These are phyloP conservation scores for Veloboletus limbatus DNA, from an alignment of 1,284 basidiomycete species.

Conservation along the genomic window DNA sequence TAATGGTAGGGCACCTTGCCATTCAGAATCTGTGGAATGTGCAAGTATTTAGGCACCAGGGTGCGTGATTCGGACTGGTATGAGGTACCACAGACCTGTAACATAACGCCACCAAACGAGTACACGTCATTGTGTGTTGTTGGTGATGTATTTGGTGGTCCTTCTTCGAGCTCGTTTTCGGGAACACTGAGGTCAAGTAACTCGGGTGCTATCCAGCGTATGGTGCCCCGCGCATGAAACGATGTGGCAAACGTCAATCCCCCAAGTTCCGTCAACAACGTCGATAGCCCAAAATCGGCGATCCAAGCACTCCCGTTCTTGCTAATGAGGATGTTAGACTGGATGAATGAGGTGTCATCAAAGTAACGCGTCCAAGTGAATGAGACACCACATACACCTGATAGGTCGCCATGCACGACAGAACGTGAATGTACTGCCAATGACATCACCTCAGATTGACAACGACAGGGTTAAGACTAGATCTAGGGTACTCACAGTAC, in stretches of 20 bases:
- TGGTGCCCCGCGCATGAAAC: conserved; percentile 29
- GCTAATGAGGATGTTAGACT: conserved; percentile 21
- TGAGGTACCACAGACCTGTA: conserved; percentile 14
- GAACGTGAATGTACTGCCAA: conserved; percentile 23
- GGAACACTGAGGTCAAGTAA: conserved; percentile 14
- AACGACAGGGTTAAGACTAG: no score
- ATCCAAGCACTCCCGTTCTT: conserved; percentile 10
- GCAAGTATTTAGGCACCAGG: neutral
- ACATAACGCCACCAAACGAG: conserved; percentile 23
- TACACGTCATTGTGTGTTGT: conserved; percentile 14
- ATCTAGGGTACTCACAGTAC: conserved; percentile 13
- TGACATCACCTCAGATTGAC: neutral
- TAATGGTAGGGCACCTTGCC: conserved; percentile 16
- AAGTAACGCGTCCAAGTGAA: no score
- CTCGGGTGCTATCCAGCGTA: conserved; percentile 37
- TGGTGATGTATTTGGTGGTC: neutral
- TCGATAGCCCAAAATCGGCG: conserved; percentile 14
- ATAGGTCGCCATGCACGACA: conserved; percentile 27
- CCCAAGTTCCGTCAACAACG: conserved; percentile 7
- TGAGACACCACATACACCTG: conserved; percentile 18
- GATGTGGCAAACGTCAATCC: conserved; percentile 10
- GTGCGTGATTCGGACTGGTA: neutral
- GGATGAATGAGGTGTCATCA: neutral
- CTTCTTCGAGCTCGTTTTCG: neutral
- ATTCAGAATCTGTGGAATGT: conserved; percentile 5